Evolutionary conservation across 768 basidiomycete genomes (phyloP).

Genomic region (Fomitopsis serialis): DNA sequence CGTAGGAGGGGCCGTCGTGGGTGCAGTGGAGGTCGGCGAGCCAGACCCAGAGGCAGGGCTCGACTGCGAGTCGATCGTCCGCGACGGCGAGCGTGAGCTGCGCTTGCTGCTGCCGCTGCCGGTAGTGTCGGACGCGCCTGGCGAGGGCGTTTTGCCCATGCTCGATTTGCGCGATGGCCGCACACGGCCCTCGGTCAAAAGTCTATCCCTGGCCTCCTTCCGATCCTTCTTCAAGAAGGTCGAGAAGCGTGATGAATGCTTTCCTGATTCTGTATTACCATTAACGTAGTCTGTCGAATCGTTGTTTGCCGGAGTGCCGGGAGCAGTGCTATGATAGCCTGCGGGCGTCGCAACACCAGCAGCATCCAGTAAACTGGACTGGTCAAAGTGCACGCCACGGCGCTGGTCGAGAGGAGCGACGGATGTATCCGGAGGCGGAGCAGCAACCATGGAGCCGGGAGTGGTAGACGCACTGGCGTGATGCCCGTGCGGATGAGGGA

Average conservation of each 20-base stretch:
- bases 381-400: conserved; percentile 31
- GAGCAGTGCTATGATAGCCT: conserved; percentile 1
- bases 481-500: conserved; percentile 48
- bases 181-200: conserved; percentile 18
- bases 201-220: conserved; percentile 21
- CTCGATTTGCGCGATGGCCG: conserved; percentile 2
- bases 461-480: conserved; percentile 19
- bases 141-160: conserved; percentile 23
- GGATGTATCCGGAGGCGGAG: conserved; percentile 28
- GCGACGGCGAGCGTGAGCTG: conserved; percentile 21
- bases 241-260: conserved; percentile 23
- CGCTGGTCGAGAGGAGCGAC: conserved; percentile 30
- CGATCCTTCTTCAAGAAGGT: conserved; percentile 28
- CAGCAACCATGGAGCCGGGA: conserved; percentile 20
- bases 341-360: conserved; percentile 13
- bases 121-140: conserved; percentile 17
- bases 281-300: conserved; percentile 10
- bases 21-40: conserved; percentile 8
- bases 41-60: conserved; percentile 3
- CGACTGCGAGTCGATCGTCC: conserved; percentile 14
- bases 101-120: conserved; percentile 20
- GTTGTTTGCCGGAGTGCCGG: conserved; percentile 7
- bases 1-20: conserved; percentile 6
- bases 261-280: background rate
- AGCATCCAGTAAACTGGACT: conserved; percentile 26